phyloP scores from a whole-genome alignment of 257 asterid species.

The Nicotiana obtusifolia region DNA sequence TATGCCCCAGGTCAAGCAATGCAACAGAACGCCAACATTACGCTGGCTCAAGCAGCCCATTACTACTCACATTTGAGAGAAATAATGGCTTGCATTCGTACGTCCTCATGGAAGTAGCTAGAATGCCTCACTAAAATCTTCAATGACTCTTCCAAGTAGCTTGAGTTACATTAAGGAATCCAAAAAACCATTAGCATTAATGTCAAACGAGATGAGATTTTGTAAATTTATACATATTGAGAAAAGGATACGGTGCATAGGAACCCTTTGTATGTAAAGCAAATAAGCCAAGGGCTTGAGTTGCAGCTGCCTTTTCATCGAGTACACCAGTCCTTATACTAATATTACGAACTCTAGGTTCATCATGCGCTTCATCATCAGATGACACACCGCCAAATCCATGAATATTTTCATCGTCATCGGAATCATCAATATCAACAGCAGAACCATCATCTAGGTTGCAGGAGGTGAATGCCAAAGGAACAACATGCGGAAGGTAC shows the following conservation, averaged over 20 bases:
- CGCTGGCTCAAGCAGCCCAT: background rate
- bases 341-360: slow-evolving; percentile 91
- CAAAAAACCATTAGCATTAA: slow-evolving; percentile 5
- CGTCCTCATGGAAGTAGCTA: slow-evolving; percentile 91
- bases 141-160: slow-evolving; percentile 89
- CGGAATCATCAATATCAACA: slow-evolving; percentile 88
- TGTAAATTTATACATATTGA: background rate
- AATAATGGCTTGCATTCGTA: slow-evolving; percentile 89
- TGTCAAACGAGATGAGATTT: background rate
- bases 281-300: slow-evolving; percentile 97
- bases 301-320: slow-evolving; percentile 99
- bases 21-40: background rate
- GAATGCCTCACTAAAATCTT: slow-evolving; percentile 81
- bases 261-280: slow-evolving; percentile 78
- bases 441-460: slow-evolving; percentile 99
- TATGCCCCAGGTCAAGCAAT: background rate
- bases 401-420: slow-evolving; percentile 60
- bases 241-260: slow-evolving; percentile 89
- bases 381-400: slow-evolving; percentile 96
- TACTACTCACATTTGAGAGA: slow-evolving; percentile 75
- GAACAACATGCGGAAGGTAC: slow-evolving; percentile 96
- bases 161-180: slow-evolving; percentile 47
- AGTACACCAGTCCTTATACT: slow-evolving; percentile 97
- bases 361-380: slow-evolving; percentile 96
- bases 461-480: slow-evolving; percentile 80